Conservation (phyloP, 2,329 filamentous ascomycete species). For the Stemphylium lycopersici region DNA sequence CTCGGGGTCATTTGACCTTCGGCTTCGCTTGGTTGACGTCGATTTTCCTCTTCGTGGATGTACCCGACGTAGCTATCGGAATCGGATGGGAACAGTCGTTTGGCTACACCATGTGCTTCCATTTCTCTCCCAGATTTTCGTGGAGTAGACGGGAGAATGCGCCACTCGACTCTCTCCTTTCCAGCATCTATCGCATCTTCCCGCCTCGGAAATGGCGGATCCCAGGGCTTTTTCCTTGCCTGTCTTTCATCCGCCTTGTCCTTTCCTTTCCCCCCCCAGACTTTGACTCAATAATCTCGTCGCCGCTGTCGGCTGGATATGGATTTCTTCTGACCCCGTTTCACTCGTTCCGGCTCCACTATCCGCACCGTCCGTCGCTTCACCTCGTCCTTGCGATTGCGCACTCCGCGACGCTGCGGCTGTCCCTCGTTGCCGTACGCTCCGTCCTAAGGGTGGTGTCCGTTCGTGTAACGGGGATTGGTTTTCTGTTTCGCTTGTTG, state of each 20-base stretch:
- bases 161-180: constrained; percentile 2
- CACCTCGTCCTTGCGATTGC: background rate
- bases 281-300: background rate
- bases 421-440: constrained; percentile 4
- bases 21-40: background rate
- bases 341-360: constrained; percentile 6
- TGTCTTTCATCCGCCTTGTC: background rate
- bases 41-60: background rate
- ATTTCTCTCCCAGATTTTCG: background rate
- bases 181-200: background rate
- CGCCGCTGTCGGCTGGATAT: background rate
- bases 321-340: constrained; percentile 1
- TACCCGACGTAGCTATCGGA: background rate
- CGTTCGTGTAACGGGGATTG: constrained; percentile 20
- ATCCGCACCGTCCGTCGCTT: constrained; percentile 14
- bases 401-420: background rate
- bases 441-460: constrained; percentile 13
- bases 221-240: constrained; percentile 31
- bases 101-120: background rate
- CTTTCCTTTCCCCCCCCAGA: background rate
- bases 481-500: constrained; percentile 16
- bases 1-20: background rate
- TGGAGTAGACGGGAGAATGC: background rate
- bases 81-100: background rate
- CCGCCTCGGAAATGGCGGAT: constrained; percentile 30